Base-by-base conservation (phyloP, 257 asterid species). In the Solanum chilense region DNA sequence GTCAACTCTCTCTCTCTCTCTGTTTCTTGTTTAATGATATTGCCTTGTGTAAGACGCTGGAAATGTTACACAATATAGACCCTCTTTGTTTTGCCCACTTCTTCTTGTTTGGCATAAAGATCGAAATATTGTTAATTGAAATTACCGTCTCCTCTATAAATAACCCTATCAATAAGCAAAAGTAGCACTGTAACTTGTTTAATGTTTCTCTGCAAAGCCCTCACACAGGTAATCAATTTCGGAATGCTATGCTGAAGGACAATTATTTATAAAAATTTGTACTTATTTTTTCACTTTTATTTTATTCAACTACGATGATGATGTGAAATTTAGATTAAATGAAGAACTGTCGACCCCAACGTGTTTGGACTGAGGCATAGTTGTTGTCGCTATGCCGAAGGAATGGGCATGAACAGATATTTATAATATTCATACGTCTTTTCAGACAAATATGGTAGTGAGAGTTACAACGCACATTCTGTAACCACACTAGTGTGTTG, bases 1-100 rank as follows among this genome's bases (percentile, higher is more conserved):
- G 94, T 91, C 88, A 25, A 74, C 88, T 78, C 87, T 86, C 85
- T 75, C 52, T 35, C 39, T 85, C 89, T 86, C 90, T 77, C 81
- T 83, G 11, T 52, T 9, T 52, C 23, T 52, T 6, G 71, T 64
- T 64, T 18, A 21, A 29, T 84, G 45, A 58, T 12, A 27, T 39
- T 31, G 5, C 16, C 56, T 56, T 18, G 37, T 70, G 69, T 77
- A 35, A 42, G 60, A 82, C 86, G 27, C 33, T 31, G 62, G 78
- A 83, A 60, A 58, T 44, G 69, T 16, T 15, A 18, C 75, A 21
- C 16, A 75, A 56, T 66, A 47, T 68, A 80, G 85, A 16, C 42
- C 68, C 85, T 47, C 44, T 29, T 80, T 49, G 45, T 29, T 80
- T 41, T 64, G 9, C 56, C 44, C 29, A 47, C 69, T 35, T 15